These are phyloP conservation scores for Antitrichia curtipendula DNA, from an alignment of 225 moss, liverwort and hornwort genomes.

Conservation along the genomic window DNA sequence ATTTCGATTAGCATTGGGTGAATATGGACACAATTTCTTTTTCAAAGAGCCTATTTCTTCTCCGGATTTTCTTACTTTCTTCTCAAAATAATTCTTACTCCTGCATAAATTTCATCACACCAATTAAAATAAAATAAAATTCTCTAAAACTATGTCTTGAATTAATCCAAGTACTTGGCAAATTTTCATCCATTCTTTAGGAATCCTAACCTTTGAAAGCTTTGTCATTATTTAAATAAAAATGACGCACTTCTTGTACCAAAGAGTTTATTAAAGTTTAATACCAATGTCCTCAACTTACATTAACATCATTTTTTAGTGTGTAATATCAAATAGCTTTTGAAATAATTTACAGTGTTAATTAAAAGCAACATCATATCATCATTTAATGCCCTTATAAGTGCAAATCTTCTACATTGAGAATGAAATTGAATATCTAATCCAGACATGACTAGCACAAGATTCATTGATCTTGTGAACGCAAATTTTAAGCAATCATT, in stretches of 20 bases:
- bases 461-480: background rate
- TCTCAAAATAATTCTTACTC: conserved; percentile 54
- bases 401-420: background rate
- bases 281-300: background rate
- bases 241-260: background rate
- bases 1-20: conserved; percentile 29
- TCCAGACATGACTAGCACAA: background rate
- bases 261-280: background rate
- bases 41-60: conserved; percentile 25
- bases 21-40: conserved; percentile 54
- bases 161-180: background rate
- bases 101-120: background rate
- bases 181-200: background rate
- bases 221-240: background rate
- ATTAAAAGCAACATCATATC: background rate
- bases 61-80: conserved; percentile 31
- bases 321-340: background rate
- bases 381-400: background rate
- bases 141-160: background rate
- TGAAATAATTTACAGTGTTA: background rate
- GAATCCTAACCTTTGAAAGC: background rate
- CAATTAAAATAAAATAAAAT: background rate
- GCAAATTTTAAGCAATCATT: background rate
- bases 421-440: background rate
- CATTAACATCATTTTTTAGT: too few species aligned